Evolutionary conservation across 169 alveolate genomes (phyloP), one percentile per base, ranked within the genome.

Genomic region (Babesia divergens): DNA sequence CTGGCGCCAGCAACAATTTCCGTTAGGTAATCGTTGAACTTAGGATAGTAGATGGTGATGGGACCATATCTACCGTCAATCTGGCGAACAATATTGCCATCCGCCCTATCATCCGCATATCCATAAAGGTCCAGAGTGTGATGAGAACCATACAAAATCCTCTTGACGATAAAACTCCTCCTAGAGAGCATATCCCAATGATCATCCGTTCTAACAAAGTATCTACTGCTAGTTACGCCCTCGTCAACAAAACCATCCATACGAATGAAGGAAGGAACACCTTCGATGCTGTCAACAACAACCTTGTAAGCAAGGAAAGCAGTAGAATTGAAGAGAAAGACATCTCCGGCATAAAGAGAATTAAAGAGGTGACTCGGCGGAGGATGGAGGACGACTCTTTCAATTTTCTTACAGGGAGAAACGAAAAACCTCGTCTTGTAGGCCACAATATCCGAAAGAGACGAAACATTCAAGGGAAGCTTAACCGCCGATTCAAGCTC

Each of bases 51-150:
- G 11, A 40, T 44, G 20, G 22, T 20, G 37, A 62, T 24, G 1
- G 28, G 14, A 5, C 35, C 52, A 3, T 58, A 35, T 4, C 49
- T 16, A 18, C 31, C 46, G 16, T 34, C 43, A 18, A 16, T 42
- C 6, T 13, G 24, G 20, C 43, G 40, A 26, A 44, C 60, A 22
- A 46, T 62, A 37, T 38, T 58, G 51, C 35, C 22, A 49, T 62
- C 72, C 72, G 24, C 11, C 6, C 28, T 7, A n/a, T 18, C 47
- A 0, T 40, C 51, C 26, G 2, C 24, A 0, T 8, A 13, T 9
- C 49, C 72, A 22, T 28, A 14, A n/a, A 62, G 43, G 49, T 62
- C 59, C 24, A 62, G 49, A 5, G 72, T 47, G 72, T 62, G 47
- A 5, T 49, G 4, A 49, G 44, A 26, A 40, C 72, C 53, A 20